Evolutionary conservation across 2,329 filamentous ascomycete species (phyloP).

Genomic region (Elsinoe arachidis): DNA sequence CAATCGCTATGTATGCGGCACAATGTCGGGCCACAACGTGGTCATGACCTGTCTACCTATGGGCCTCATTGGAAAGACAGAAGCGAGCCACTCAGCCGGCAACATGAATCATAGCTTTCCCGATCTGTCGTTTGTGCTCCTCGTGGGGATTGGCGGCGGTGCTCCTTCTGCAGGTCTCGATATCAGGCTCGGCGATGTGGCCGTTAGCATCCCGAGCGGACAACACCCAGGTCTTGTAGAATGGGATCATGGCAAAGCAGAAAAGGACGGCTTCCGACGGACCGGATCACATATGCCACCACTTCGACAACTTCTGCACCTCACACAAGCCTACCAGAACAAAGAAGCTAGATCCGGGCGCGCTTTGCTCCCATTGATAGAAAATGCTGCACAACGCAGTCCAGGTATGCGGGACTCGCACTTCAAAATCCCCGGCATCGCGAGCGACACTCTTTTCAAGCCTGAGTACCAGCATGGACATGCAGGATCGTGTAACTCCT

Average conservation of each 20-base stretch:
- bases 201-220: slow-evolving; percentile 19
- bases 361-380: background rate
- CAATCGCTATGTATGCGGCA: slow-evolving; percentile 16
- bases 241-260: slow-evolving; percentile 21
- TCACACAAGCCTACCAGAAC: background rate
- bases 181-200: slow-evolving; percentile 25
- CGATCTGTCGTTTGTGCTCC: slow-evolving; percentile 17
- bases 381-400: background rate
- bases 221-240: slow-evolving; percentile 21
- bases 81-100: slow-evolving; percentile 15
- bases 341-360: background rate
- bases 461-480: background rate
- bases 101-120: slow-evolving; percentile 16
- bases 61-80: slow-evolving; percentile 12
- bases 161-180: slow-evolving; percentile 17
- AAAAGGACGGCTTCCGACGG: background rate
- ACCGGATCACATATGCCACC: background rate
- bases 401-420: background rate
- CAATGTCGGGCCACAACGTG: slow-evolving; percentile 14
- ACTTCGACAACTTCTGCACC: background rate
- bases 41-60: slow-evolving; percentile 19
- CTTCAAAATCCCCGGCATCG: background rate
- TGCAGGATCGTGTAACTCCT: background rate
- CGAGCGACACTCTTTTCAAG: background rate
- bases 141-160: slow-evolving; percentile 22